These are phyloP conservation scores for Garcia nutans DNA, from an alignment of 345 rosid species.

Conservation along the genomic window DNA sequence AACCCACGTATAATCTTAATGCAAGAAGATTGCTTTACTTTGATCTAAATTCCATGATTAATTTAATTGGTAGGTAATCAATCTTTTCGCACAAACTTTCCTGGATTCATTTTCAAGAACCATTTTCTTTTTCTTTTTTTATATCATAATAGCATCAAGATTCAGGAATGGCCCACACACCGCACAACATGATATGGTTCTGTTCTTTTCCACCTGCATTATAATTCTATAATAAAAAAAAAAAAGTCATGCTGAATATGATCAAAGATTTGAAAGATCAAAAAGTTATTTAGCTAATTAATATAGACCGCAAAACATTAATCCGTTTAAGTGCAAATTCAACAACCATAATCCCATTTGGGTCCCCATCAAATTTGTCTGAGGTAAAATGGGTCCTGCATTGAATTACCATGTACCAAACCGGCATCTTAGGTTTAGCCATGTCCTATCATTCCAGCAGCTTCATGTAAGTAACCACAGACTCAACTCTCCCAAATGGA, in stretches of 20 bases:
- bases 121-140: not conserved
- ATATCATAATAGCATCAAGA: not conserved
- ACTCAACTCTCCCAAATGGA: not conserved
- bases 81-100: constrained; percentile 16
- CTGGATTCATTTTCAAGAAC: constrained; percentile 2
- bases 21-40: not conserved
- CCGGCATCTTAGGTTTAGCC: not conserved
- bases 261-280: constrained; percentile 13
- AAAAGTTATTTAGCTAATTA: not conserved
- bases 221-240: not conserved
- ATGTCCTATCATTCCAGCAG: constrained; percentile 17
- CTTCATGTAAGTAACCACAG: constrained; percentile 13
- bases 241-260: constrained; percentile 6
- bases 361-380: constrained; percentile 2
- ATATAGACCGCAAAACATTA: constrained; percentile 8
- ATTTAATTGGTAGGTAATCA: constrained; percentile 23
- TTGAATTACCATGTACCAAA: not conserved
- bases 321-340: not conserved
- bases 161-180: not conserved
- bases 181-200: not conserved
- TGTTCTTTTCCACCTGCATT: not conserved
- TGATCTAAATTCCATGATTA: constrained; percentile 16
- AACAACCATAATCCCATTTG: constrained; percentile 1
- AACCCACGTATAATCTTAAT: not conserved
- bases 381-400: constrained; percentile 21